These are phyloP conservation scores for Przewalskia tangutica DNA, from an alignment of 257 asterid genomes.

Conservation along the genomic window DNA sequence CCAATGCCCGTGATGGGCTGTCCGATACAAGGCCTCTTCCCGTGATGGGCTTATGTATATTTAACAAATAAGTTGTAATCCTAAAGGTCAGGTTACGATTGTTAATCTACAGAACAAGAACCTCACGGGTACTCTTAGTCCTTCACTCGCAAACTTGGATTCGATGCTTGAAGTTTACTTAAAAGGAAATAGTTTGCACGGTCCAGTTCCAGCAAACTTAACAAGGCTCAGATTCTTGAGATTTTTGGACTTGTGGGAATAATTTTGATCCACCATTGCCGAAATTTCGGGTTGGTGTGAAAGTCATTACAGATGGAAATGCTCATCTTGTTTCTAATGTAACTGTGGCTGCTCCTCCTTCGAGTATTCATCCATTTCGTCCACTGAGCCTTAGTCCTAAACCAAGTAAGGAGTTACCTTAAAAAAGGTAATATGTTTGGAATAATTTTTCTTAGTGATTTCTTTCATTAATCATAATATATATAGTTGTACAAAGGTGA, in stretches of 20 bases:
- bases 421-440: no score
- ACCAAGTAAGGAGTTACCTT: not conserved
- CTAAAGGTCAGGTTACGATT: conserved; percentile 32
- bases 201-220: conserved; percentile 38
- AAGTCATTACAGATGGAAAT: conserved; percentile 34
- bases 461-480: no score
- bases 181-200: conserved; percentile 50
- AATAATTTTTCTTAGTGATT: no score
- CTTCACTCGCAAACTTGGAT: conserved; percentile 43
- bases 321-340: conserved; percentile 16
- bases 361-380: conserved; percentile 2
- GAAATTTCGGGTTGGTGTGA: conserved; percentile 29
- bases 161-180: conserved; percentile 55
- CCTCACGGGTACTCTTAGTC: conserved; percentile 61
- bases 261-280: conserved; percentile 56
- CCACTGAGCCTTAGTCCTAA: conserved; percentile 7
- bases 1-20: no score
- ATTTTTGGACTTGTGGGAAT: conserved; percentile 49
- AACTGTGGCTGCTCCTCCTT: conserved; percentile 3
- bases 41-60: no score
- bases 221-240: conserved; percentile 39
- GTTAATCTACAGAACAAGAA: conserved; percentile 48
- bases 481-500: no score
- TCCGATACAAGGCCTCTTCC: no score
- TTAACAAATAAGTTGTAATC: conserved; percentile 41